Base-by-base conservation (phyloP, 2,329 filamentous ascomycete species). In the Alternaria longipes region DNA sequence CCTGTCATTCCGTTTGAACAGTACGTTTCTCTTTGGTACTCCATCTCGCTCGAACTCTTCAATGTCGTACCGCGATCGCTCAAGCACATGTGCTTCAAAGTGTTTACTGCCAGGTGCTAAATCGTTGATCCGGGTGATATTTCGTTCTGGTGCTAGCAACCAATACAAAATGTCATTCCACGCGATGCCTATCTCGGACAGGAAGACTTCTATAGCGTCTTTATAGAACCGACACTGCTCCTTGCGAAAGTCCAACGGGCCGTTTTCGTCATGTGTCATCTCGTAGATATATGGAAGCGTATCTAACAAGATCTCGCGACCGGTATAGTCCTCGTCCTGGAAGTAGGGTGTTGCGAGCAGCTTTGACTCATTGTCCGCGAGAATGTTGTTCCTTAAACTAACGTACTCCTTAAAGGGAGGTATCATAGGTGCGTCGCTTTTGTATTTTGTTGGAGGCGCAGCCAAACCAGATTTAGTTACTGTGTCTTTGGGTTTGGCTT, bases 351-450 rank as follows among this genome's bases (percentile, higher is more conserved):
- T 79, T 22, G 76, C 74, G n/a, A 80, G 73, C n/a, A 83, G 56
- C 24, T 73, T 79, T 2, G 68, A 76, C 32, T 78, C 73, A 52
- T 83, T 83, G 14, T 77, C 74, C 4, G 78, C 74, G 0, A 83
- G 75, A 4, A 83, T 68, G 56, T 80, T 83, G 40, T 76, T 65
- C 50, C 74, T 77, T 44, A 83, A 68, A 40, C 70, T 76, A n/a
- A 81, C 77, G 60, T 80, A 82, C 58, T 81, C 79, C 2, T 73
- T 76, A 64, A 81, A 83, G 9, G 59, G 60, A 3, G 81, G 81
- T 22, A 81, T 62, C 2, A 54, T 30, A 12, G 69, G 49, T 34
- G 63, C 63, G 14, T 60, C 61, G 5, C 67, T 62, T 22, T 53
- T 62, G 54, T 70, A 73, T 20, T 34, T 60, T 22, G 66, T 77